These are phyloP conservation scores for Prunus padus DNA, from an alignment of 306 rosid genomes.

Conservation along the genomic window DNA sequence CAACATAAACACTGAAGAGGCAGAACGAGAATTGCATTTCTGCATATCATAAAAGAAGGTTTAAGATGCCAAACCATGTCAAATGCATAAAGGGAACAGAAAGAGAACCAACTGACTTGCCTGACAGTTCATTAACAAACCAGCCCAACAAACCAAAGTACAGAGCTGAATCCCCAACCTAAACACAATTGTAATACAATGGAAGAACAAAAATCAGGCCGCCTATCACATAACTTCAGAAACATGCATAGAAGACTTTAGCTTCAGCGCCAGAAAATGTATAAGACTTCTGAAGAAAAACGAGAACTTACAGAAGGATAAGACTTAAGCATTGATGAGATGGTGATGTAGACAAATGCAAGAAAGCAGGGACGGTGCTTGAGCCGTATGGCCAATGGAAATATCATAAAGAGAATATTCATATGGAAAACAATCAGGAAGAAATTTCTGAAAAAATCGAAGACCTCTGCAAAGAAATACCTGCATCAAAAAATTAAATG, in stretches of 20 bases:
- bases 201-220: constrained; percentile 11
- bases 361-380: constrained; percentile 88
- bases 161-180: constrained; percentile 94
- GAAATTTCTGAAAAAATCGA: constrained; percentile 79
- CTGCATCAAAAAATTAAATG: constrained; percentile 41
- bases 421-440: constrained; percentile 85
- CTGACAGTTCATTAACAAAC: constrained; percentile 80
- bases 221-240: background rate
- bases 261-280: background rate
- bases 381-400: constrained; percentile 79
- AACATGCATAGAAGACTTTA: background rate
- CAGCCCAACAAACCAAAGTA: constrained; percentile 80
- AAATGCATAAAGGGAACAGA: background rate
- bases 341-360: constrained; percentile 67
- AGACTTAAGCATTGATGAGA: constrained; percentile 80
- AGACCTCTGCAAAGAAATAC: constrained; percentile 98
- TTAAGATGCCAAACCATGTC: constrained; percentile 17
- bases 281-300: background rate
- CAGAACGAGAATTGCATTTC: constrained; percentile 90
- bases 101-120: constrained; percentile 32
- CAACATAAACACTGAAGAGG: constrained; percentile 78
- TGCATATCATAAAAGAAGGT: constrained; percentile 45
- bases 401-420: constrained; percentile 80
- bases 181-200: constrained; percentile 22
- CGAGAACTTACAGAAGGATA: constrained; percentile 70